Base-by-base conservation (phyloP, 75 land plant genomes). In the Cryptomeria japonica region DNA sequence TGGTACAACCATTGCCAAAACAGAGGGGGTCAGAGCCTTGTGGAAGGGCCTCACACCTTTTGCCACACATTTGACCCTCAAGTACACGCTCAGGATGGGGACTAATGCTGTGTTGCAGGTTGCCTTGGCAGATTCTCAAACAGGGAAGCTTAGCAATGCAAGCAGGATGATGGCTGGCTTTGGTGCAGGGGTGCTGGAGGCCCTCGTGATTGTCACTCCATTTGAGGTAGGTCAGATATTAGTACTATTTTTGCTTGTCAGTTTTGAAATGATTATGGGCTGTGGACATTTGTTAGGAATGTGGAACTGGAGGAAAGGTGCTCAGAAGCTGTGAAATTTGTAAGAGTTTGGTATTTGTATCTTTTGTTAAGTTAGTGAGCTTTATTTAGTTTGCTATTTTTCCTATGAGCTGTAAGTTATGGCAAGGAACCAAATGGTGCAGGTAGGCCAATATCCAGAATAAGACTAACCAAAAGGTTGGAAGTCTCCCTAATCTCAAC, bases 21-120 rank as follows among this genome's bases (percentile, higher is more conserved):
- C 91, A 25, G 99, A 98, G 86, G 99, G 99, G 44, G 93, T 93
- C 31, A 87, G 96, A n/a, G 97, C 99, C 25, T 88, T 98, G n/a
- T 98, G 99, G 99, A 97, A 96, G 89, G 99, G 99, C 25, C 87
- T 98, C 68, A 98, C 99, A 11, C 99, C 99, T 25, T 98, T 97
- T 89, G 99, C 99, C 25, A 95, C 99, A 6, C 99, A 98, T 87
- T 89, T 98, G 31, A 98, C 99, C 31, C 90, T 97, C 53, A 98
- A 98, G 91, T 97, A 98, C 85, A 86, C 99, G 18, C 94, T 98
- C 34, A 93, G 99, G 22, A 98, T 98, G 99, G 99, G 99, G 14
- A 91, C 99, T 86, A 97, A 98, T 85, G 99, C 99, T 19, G 46
- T 96, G 75, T 77, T 97, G 22, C 99, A 97, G 85, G 41, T 86